Conservation (phyloP, 768 basidiomycete genomes). For the Cystobasidium onofrii region DNA sequence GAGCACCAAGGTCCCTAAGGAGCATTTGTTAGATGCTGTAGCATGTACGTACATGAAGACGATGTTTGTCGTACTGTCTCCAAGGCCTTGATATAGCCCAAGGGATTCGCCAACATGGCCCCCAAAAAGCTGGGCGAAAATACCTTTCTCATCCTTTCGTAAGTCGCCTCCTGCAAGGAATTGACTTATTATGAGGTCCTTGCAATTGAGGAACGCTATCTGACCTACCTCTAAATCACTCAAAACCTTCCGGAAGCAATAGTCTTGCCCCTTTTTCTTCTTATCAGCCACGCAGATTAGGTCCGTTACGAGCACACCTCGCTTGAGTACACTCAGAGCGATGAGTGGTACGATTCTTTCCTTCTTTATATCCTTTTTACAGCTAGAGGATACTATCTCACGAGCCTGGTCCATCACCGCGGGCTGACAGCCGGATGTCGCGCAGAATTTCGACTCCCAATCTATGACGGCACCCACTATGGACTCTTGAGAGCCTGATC, state of each 20-base stretch:
- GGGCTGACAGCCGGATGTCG: background rate
- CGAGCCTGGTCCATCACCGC: background rate
- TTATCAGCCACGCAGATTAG: background rate
- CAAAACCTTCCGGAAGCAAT: background rate
- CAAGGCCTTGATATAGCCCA: slow-evolving; percentile 4
- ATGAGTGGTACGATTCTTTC: background rate
- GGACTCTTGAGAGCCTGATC: background rate
- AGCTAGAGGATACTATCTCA: background rate
- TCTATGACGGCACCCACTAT: background rate
- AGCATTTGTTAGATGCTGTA: background rate
- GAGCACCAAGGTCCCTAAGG: slow-evolving; percentile 14
- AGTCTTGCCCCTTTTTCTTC: background rate
- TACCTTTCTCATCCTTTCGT: background rate
- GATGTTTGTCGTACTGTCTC: background rate
- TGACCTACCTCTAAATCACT: slow-evolving; percentile 6
- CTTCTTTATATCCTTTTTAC: background rate
- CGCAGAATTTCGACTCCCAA: background rate
- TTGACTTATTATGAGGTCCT: too few relatives aligned
- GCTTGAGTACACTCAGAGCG: background rate
- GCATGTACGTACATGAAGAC: background rate
- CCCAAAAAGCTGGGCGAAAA: background rate
- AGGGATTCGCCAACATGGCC: background rate
- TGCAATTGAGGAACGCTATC: too few relatives aligned
- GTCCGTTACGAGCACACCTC: background rate
- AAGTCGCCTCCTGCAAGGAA: background rate